Conservation (phyloP, 129 eudicot genomes). For the Helichrysum umbraculigerum region DNA sequence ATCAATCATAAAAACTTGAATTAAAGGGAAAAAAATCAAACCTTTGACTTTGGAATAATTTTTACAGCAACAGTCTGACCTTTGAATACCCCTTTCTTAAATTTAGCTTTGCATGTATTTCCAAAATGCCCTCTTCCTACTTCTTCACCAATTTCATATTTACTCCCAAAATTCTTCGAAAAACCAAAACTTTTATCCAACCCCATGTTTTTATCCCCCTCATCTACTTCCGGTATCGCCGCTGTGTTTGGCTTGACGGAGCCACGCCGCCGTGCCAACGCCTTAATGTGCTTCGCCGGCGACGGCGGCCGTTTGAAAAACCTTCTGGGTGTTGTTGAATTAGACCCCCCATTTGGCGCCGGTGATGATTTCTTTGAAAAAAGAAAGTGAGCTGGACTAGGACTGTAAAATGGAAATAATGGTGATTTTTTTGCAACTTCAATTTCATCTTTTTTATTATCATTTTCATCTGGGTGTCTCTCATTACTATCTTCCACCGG, state of each 20-base stretch:
- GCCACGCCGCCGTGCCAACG: slow-evolving; percentile 65
- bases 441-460: slow-evolving; percentile 26
- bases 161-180: slow-evolving; percentile 57
- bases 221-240: slow-evolving; percentile 52
- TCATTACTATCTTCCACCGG: slow-evolving; percentile 16
- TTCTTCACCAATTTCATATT: slow-evolving; percentile 76
- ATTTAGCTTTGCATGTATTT: slow-evolving; percentile 67
- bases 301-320: slow-evolving; percentile 81
- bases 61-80: slow-evolving; percentile 90
- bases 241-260: slow-evolving; percentile 60
- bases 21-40: slow-evolving; percentile 1
- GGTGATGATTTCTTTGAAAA: slow-evolving; percentile 75
- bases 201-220: slow-evolving; percentile 32
- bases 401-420: slow-evolving; percentile 72
- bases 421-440: slow-evolving; percentile 61
- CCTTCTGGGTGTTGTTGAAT: slow-evolving; percentile 57
- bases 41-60: slow-evolving; percentile 90
- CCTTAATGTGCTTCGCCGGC: slow-evolving; percentile 89
- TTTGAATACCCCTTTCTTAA: slow-evolving; percentile 77
- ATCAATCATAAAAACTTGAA: background rate
- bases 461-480: slow-evolving; percentile 3
- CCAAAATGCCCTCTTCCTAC: slow-evolving; percentile 98
- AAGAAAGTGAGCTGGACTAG: slow-evolving; percentile 79
- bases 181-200: slow-evolving; percentile 86
- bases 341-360: slow-evolving; percentile 55